These are phyloP conservation scores for Gracilaria domingensis DNA, from an alignment of 23 red algal genomes.

Conservation along the genomic window DNA sequence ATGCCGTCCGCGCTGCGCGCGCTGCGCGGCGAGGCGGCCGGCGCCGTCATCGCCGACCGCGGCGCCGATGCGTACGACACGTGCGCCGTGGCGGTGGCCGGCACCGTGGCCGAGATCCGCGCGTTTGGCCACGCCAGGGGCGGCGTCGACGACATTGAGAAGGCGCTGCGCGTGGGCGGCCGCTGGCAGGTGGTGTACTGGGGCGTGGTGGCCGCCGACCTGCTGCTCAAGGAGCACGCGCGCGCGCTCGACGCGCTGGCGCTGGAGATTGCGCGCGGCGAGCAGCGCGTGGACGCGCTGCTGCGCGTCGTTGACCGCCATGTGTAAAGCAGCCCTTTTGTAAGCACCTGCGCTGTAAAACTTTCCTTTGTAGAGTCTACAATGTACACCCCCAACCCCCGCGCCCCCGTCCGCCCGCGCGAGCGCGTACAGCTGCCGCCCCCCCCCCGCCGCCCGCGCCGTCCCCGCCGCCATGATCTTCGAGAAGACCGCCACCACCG, in stretches of 20 bases:
- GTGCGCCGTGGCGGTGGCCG: slow-evolving; percentile 39
- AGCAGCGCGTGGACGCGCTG: not conserved
- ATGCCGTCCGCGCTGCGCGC: not conserved
- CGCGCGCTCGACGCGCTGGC: slow-evolving; percentile 5
- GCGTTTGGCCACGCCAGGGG: slow-evolving; percentile 23
- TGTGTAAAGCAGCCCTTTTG: too few species aligned
- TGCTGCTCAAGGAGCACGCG: slow-evolving; percentile 34
- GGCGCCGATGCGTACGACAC: slow-evolving; percentile 1
- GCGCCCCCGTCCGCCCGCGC: not conserved
- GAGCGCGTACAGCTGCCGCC: too few species aligned
- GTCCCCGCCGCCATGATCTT: slow-evolving; percentile 35
- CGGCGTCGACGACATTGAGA: slow-evolving; percentile 42
- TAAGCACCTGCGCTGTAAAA: too few species aligned
- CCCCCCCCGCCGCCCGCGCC: not conserved
- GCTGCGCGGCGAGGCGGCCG: not conserved
- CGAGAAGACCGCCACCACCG: slow-evolving; percentile 25
- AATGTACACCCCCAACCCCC: not conserved
- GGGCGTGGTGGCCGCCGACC: slow-evolving; percentile 37
- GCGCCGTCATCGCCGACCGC: not conserved
- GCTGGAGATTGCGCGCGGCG: not conserved
- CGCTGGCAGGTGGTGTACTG: not conserved
- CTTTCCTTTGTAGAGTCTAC: too few species aligned
- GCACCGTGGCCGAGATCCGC: slow-evolving; percentile 33
- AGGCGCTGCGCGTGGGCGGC: not conserved
- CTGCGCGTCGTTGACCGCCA: not conserved